phyloP scores from a whole-genome alignment of 768 basidiomycete genomes.

The Lactarius quietus region DNA sequence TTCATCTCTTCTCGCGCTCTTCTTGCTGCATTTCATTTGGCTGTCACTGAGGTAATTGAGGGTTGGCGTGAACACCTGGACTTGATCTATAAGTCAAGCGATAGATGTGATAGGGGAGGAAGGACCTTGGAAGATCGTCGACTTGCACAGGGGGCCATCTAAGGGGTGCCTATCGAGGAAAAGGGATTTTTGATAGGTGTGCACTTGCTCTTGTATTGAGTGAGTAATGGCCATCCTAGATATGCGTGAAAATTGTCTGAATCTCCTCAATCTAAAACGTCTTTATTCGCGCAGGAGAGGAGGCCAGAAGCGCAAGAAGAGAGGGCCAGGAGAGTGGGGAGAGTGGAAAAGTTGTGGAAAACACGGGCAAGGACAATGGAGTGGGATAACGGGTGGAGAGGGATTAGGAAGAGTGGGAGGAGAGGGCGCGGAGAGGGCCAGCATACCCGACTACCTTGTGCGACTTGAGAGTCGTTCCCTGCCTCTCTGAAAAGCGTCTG shows the following conservation, averaged over 20 bases:
- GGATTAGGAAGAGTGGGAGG: too few relatives aligned
- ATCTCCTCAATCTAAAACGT: background rate
- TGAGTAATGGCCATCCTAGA: constrained; percentile 90
- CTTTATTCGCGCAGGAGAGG: too few relatives aligned
- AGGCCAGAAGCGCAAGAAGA: too few relatives aligned
- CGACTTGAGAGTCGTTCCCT: too few relatives aligned
- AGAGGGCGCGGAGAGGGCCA: too few relatives aligned
- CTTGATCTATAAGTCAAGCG: constrained; percentile 72
- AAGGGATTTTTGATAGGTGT: constrained; percentile 90
- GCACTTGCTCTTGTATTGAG: constrained; percentile 92
- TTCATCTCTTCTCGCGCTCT: constrained; percentile 91
- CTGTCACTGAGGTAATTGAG: constrained; percentile 86
- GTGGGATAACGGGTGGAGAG: too few relatives aligned
- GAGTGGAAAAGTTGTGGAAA: too few relatives aligned
- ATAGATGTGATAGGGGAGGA: constrained; percentile 70
- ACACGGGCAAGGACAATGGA: too few relatives aligned
- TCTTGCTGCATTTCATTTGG: constrained; percentile 85
- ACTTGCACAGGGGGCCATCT: constrained; percentile 76
- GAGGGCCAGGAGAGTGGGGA: too few relatives aligned
- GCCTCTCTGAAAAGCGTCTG: too few relatives aligned
- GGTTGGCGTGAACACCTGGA: constrained; percentile 78
- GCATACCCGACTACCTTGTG: too few relatives aligned
- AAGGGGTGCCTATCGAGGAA: constrained; percentile 88
- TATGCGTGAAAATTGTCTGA: background rate
- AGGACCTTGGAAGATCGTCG: constrained; percentile 86